A percentile compares a stretch with the other conserved stretches of the same genome.
Conservation (phyloP, 768 basidiomycete species). For the Suillus sp. region DNA sequence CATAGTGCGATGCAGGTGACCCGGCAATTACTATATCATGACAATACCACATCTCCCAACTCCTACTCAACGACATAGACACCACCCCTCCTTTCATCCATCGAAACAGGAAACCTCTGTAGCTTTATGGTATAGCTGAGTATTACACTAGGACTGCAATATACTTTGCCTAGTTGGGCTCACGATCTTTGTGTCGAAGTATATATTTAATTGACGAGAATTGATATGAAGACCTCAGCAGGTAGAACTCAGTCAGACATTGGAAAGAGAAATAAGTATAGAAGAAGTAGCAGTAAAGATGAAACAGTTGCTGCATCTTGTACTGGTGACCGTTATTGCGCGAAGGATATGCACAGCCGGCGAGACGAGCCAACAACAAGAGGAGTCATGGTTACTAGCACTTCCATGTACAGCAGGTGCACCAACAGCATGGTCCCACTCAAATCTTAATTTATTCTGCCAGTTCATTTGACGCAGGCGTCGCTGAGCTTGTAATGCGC, state of each 20-base stretch:
- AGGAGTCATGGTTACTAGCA: too few species aligned
- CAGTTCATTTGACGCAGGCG: too few species aligned
- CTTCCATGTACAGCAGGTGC: too few species aligned
- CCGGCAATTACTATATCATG: background rate
- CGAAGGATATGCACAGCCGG: too few species aligned
- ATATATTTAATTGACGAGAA: background rate
- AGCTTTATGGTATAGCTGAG: slow-evolving; percentile 3
- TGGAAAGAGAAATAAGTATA: background rate
- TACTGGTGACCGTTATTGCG: too few species aligned
- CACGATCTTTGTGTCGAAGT: background rate
- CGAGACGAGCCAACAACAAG: too few species aligned
- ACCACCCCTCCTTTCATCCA: background rate
- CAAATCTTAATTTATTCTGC: too few species aligned
- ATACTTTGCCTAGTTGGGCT: slow-evolving; percentile 1
- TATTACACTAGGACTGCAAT: slow-evolving; percentile 1
- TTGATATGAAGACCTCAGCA: background rate
- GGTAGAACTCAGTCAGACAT: background rate
- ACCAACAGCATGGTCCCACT: too few species aligned
- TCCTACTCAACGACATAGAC: slow-evolving; percentile 2
- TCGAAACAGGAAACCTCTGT: background rate
- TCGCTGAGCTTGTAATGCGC: too few species aligned
- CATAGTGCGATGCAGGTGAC: background rate
- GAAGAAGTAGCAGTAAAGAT: background rate
- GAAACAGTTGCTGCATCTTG: too few species aligned
- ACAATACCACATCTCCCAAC: background rate